Conservation (phyloP, 768 basidiomycete species). For the Phylloporus sp. region DNA sequence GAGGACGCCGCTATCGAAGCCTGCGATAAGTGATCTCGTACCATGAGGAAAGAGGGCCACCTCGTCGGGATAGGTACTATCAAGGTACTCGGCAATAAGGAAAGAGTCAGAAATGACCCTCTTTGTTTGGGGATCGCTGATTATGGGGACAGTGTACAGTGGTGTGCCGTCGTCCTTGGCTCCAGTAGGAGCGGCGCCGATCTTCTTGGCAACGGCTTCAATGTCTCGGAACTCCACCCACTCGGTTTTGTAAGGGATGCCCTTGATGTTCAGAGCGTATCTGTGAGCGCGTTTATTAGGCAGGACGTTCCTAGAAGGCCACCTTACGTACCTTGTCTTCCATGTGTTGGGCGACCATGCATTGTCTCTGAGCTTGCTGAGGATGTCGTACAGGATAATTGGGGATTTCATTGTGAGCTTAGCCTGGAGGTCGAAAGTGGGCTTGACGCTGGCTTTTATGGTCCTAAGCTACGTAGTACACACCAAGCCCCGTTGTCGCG, state of each 20-base stretch:
- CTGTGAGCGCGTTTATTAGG: constrained; percentile 17
- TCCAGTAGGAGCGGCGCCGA: constrained; percentile 32
- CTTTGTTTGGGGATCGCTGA: constrained; percentile 36
- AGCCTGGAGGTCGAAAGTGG: too few relatives aligned
- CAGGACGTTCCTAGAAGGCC: background rate
- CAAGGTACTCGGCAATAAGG: too few relatives aligned
- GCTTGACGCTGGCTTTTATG: too few relatives aligned
- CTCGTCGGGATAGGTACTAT: too few relatives aligned
- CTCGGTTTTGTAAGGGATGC: constrained; percentile 37
- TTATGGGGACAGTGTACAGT: too few relatives aligned
- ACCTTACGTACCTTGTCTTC: constrained; percentile 41
- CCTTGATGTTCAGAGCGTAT: constrained; percentile 40
- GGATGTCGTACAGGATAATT: constrained; percentile 46
- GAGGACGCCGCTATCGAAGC: too few relatives aligned
- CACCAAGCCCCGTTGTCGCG: too few relatives aligned
- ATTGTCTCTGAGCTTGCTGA: constrained; percentile 25
- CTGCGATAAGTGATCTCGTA: too few relatives aligned
- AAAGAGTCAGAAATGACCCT: constrained; percentile 38
- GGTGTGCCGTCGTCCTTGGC: constrained; percentile 28
- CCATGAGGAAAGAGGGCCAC: too few relatives aligned
- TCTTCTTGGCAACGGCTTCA: constrained; percentile 28
- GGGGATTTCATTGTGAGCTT: constrained; percentile 21
- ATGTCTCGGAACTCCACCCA: constrained; percentile 46
- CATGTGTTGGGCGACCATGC: constrained; percentile 47
- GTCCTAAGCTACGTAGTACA: too few relatives aligned